These are phyloP conservation scores for Ulvella scutata DNA, from an alignment of 139 green algal genomes.

Conservation along the genomic window DNA sequence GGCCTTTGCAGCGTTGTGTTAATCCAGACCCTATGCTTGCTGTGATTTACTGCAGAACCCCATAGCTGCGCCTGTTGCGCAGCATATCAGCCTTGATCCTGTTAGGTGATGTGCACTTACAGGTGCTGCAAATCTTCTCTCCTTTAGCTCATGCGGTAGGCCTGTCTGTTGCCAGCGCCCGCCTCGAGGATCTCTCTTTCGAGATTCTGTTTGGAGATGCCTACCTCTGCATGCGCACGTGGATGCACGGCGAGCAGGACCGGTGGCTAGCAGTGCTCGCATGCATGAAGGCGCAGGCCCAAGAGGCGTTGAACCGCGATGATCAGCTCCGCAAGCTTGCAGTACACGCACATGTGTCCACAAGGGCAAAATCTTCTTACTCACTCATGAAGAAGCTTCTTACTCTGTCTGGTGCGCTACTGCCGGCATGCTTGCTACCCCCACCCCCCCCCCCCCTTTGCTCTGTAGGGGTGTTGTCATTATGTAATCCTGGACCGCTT, in stretches of 20 bases:
- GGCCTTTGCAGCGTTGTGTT: too few relatives aligned
- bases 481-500: too few relatives aligned
- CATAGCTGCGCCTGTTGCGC: too few relatives aligned
- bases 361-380: constrained; percentile 62
- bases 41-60: too few relatives aligned
- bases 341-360: neutral
- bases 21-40: too few relatives aligned
- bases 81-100: too few relatives aligned
- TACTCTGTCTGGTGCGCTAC: neutral
- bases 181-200: constrained; percentile 45
- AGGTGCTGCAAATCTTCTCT: constrained; percentile 74
- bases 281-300: constrained; percentile 24
- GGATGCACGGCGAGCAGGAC: constrained; percentile 35
- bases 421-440: too few relatives aligned
- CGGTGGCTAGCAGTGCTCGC: constrained; percentile 32
- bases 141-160: constrained; percentile 73
- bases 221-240: constrained; percentile 47
- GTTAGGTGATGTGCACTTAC: too few relatives aligned
- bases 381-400: constrained; percentile 86
- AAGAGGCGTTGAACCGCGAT: constrained; percentile 33
- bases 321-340: constrained; percentile 31
- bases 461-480: too few relatives aligned
- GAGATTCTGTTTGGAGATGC: constrained; percentile 68
- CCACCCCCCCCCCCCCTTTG: too few relatives aligned
- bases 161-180: constrained; percentile 21